Percentiles rank a stretch among this genome's conserved stretches.
Conservation (phyloP, 228 moss, liverwort and hornwort species). For the Sphagnum magellanicum region DNA sequence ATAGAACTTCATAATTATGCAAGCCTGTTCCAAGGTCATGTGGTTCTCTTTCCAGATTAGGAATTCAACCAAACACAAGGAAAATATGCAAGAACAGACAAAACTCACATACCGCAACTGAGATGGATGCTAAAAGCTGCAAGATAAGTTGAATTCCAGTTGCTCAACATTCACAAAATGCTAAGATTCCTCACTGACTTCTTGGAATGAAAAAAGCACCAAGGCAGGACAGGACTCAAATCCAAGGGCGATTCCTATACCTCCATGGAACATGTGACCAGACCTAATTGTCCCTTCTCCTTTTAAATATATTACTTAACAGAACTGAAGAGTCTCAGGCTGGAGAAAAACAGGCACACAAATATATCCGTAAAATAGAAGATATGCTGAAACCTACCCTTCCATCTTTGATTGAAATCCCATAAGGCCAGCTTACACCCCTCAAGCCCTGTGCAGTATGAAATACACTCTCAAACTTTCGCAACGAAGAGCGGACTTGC, state of each 20-base stretch:
- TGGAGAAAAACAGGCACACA: no score
- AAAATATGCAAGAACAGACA: no score
- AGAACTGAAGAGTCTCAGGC: no score
- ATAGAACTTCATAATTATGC: conserved; percentile 82
- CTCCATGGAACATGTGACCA: not conserved
- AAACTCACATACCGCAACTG: no score
- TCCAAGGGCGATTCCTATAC: no score
- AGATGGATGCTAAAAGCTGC: not conserved
- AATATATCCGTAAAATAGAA: no score
- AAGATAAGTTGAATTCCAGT: not conserved
- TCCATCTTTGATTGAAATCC: conserved; percentile 76
- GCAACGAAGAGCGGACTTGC: conserved; percentile 44
- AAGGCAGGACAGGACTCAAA: no score
- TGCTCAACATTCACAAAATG: no score
- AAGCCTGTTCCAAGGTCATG: conserved; percentile 31
- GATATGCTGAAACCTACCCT: conserved; percentile 38
- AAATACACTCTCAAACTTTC: conserved; percentile 64
- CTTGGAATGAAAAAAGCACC: no score
- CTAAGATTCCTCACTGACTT: no score
- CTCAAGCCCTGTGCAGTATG: conserved; percentile 59
- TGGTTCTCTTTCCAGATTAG: no score
- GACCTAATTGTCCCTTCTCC: not conserved
- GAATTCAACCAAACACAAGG: no score
- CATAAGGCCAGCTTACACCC: conserved; percentile 91
- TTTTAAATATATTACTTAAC: not conserved